Evolutionary conservation across 2,329 filamentous ascomycete species (phyloP).

Genomic region (Epichloe glyceriae): DNA sequence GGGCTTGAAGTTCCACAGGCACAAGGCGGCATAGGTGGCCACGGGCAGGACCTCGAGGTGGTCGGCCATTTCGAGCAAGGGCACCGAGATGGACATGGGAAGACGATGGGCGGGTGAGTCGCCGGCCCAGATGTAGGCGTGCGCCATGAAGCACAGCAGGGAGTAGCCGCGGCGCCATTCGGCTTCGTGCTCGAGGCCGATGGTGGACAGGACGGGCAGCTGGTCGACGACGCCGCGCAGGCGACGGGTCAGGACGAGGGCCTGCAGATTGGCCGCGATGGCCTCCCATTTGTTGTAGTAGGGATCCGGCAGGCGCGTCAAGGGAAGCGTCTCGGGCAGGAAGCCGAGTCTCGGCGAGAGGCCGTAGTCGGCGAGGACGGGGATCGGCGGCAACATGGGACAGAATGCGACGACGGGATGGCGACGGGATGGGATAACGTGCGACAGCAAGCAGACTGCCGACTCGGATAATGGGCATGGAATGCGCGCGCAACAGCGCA

Average conservation of each 20-base stretch:
- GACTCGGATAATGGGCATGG: no score
- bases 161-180: constrained; percentile 94
- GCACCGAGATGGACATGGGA: constrained; percentile 71
- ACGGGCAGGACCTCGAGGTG: constrained; percentile 81
- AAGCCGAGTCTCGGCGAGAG: constrained; percentile 73
- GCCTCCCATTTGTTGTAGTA: constrained; percentile 96
- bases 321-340: constrained; percentile 66
- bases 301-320: constrained; percentile 68
- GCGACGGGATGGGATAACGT: no score
- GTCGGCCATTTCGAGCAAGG: constrained; percentile 63
- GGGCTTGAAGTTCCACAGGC: constrained; percentile 94
- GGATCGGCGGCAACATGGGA: constrained; percentile 46
- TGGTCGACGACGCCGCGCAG: constrained; percentile 67
- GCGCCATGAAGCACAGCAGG: constrained; percentile 78
- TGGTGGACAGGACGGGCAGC: constrained; percentile 72
- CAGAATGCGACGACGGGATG: background rate
- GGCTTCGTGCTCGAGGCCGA: constrained; percentile 65
- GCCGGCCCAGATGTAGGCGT: constrained; percentile 94
- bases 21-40: constrained; percentile 83
- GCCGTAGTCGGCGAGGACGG: constrained; percentile 62
- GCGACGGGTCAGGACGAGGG: constrained; percentile 71
- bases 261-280: constrained; percentile 73
- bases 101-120: constrained; percentile 67
- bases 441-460: no score
- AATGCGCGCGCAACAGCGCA: background rate